Evolutionary conservation across 1,139 yeast species (phyloP).

Genomic region (Candida albicans): DNA sequence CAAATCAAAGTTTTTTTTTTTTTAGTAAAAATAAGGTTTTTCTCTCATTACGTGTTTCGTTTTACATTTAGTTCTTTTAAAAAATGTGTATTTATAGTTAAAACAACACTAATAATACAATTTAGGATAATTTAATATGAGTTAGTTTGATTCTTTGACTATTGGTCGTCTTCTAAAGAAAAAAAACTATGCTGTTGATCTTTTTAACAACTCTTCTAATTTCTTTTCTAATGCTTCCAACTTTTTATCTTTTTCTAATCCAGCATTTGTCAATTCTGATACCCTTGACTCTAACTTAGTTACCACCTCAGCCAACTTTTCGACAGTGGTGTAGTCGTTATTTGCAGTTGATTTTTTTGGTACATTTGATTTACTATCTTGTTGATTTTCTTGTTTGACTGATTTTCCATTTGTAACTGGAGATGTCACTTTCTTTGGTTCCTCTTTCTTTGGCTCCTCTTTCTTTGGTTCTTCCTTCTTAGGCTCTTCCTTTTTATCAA

Average conservation of each 20-base stretch:
- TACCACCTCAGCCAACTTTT: constrained; percentile 59
- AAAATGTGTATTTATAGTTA: too few species aligned
- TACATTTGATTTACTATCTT: constrained; percentile 18
- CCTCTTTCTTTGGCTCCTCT: constrained; percentile 16
- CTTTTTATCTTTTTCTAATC: constrained; percentile 62
- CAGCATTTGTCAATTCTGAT: constrained; percentile 49
- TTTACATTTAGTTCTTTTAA: too few species aligned
- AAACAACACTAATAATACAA: too few species aligned
- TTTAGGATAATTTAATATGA: too few species aligned
- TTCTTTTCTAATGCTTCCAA: constrained; percentile 46
- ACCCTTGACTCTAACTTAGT: constrained; percentile 57
- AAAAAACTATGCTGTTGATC: constrained; percentile 11
- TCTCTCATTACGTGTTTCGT: too few species aligned
- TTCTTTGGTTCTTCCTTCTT: constrained; percentile 15
- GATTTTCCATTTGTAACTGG: constrained; percentile 15
- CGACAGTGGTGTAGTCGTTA: constrained; percentile 47
- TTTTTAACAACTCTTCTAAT: constrained; percentile 38
- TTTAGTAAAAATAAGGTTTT: too few species aligned
- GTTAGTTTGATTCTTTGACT: too few species aligned
- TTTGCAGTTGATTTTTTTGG: constrained; percentile 12
- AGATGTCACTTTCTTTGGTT: constrained; percentile 13
- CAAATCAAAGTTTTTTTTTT: too few species aligned
- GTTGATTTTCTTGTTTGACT: background rate
- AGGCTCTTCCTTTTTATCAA: constrained; percentile 15
- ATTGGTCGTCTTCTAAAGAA: too few species aligned